Conservation (phyloP, 2,329 filamentous ascomycete genomes). For the Cordyceps pruinosa region DNA sequence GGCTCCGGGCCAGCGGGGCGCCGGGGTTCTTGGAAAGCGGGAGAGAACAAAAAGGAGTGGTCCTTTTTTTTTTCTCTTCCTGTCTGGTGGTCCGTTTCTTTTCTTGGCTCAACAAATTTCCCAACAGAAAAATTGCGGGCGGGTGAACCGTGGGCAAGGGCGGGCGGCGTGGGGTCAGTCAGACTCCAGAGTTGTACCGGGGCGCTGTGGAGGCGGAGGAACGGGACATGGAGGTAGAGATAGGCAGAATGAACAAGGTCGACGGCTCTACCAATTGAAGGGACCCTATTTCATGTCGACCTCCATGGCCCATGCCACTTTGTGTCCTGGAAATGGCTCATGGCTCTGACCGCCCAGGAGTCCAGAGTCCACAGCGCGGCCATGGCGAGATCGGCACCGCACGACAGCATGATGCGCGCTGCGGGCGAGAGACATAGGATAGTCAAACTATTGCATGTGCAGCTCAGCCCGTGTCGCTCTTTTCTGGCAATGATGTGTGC, state of each 20-base stretch:
- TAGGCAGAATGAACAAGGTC: neutral
- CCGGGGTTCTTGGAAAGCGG: no score
- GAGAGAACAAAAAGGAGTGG: neutral
- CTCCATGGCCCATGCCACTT: no score
- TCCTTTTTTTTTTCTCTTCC: neutral
- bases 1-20: no score
- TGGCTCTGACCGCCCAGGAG: neutral
- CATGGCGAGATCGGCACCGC: neutral
- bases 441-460: neutral
- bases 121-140: conserved; percentile 26
- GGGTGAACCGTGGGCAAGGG: neutral
- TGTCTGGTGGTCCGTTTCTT: conserved; percentile 11
- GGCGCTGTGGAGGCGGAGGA: neutral
- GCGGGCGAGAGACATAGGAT: neutral
- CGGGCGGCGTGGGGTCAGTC: neutral
- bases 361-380: neutral
- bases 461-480: neutral
- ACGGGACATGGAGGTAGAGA: neutral
- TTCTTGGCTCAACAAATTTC: conserved; percentile 30
- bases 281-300: neutral
- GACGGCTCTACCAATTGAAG: neutral
- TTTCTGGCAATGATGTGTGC: neutral
- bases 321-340: no score
- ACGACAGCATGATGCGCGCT: neutral
- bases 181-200: neutral